Base-by-base conservation (phyloP, 1,284 basidiomycete genomes). In the Papiliotrema flavescens region DNA sequence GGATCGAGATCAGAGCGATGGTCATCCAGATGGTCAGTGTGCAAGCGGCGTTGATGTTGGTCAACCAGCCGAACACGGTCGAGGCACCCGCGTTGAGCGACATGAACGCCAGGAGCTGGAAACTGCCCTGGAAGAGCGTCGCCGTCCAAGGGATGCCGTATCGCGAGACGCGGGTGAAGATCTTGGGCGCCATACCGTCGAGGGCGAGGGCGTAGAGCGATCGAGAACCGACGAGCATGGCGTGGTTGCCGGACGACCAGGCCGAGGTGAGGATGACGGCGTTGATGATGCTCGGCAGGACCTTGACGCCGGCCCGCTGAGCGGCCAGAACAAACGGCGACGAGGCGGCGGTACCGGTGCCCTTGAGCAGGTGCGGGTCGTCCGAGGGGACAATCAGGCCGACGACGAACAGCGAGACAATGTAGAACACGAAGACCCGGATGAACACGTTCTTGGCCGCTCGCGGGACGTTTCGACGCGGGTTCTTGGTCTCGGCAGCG, bases 311-410 rank as follows among this genome's bases (percentile, higher is more conserved):
- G 1, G 87, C 85, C 34, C 78, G 80, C 57, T 81, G 64, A 15
- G 71, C 69, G 5, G 86, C 87, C 62, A 89, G 86, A 52, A 89
- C 87, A 69, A 88, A 89, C 0, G 88, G 87, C 15, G 85, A 88
- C 14, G 85, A 87, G 7, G 56, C 56, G 3, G 56, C 60, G 8
- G 56, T 58, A 11, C 55, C 55, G 14, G 48, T 45, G 20, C 51
- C 51, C 28, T 52, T 42, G 6, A 34, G 53, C 26, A 61, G 47
- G n/a, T 41, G n/a, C 0, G 74, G 66, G 53, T 85, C 79, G 62
- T 81, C 82, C 28, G 81, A 85, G 1, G 87, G 83, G 2, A 89
- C 87, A 49, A 90, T 80, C 28, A 89, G 76, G 22, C 87, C 87
- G 53, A 90, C 85, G 51, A 89, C 72, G 28, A 80, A 65, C 15